phyloP scores from a whole-genome alignment of 176 grass and related monocot genomes.

The Saccharum spontaneum region DNA sequence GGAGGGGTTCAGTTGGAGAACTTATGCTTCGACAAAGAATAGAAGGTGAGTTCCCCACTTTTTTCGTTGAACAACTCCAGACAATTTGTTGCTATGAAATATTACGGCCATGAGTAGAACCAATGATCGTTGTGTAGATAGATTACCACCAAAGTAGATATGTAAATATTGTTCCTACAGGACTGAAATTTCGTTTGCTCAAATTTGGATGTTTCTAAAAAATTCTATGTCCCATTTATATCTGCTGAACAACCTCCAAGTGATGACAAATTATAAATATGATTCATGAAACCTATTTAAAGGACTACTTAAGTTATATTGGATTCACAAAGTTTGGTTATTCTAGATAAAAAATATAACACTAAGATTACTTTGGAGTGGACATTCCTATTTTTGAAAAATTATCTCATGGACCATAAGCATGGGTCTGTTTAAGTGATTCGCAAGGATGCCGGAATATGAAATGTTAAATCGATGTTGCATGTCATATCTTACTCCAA shows the following conservation, averaged over 20 bases:
- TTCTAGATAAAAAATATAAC: background rate
- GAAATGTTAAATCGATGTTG: background rate
- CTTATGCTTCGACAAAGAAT: too few relatives aligned
- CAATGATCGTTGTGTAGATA: too few relatives aligned
- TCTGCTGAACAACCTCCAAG: background rate
- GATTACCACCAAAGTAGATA: too few relatives aligned
- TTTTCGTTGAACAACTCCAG: too few relatives aligned
- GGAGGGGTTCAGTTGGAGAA: too few relatives aligned
- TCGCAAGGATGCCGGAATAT: background rate
- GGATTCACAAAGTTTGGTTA: background rate
- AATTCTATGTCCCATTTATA: background rate
- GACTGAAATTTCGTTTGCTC: background rate
- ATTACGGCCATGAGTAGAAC: too few relatives aligned
- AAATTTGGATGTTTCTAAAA: background rate
- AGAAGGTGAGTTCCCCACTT: too few relatives aligned
- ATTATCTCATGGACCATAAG: too few relatives aligned
- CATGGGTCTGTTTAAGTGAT: background rate
- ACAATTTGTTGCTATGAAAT: too few relatives aligned
- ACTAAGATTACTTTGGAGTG: background rate
- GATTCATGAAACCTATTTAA: too few relatives aligned
- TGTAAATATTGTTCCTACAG: background rate
- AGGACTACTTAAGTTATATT: too few relatives aligned
- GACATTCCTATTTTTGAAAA: background rate
- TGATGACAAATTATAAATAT: too few relatives aligned
- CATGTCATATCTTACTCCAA: background rate